phyloP scores from a whole-genome alignment of 192 early-diverging fungal genomes.

The Lobulomyces angularis region DNA sequence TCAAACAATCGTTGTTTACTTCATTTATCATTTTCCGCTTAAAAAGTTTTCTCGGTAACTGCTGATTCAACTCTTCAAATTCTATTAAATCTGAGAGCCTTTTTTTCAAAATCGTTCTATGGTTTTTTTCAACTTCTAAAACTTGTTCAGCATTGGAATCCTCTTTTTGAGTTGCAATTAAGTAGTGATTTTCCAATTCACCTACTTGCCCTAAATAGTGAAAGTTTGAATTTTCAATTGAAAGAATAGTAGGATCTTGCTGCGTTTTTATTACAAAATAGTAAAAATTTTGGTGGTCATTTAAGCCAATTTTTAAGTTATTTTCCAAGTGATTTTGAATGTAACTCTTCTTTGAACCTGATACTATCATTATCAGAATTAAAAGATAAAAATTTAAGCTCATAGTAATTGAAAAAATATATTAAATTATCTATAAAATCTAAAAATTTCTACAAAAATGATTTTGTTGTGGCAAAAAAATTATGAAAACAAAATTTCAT shows the following conservation, averaged over 20 bases:
- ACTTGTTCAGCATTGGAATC: neutral
- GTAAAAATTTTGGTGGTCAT: constrained; percentile 28
- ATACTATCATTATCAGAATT: no score
- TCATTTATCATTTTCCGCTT: constrained; percentile 14
- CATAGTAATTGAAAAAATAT: no score
- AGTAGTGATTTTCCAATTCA: constrained; percentile 49
- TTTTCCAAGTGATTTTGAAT: no score
- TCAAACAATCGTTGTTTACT: constrained; percentile 1
- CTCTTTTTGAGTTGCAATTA: constrained; percentile 37
- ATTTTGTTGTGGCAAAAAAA: no score
- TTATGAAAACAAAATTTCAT: no score
- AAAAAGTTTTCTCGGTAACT: constrained; percentile 28
- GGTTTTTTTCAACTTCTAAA: neutral
- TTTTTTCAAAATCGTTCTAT: constrained; percentile 4
- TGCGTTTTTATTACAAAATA: constrained; percentile 31
- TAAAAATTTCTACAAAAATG: no score
- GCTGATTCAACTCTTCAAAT: constrained; percentile 24
- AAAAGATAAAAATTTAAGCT: no score
- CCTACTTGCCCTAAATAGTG: constrained; percentile 48
- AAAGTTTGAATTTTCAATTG: constrained; percentile 9
- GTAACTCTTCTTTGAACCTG: no score
- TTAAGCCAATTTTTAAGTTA: no score
- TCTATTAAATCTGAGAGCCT: neutral
- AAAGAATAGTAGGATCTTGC: neutral
- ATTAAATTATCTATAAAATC: no score